These are phyloP conservation scores for Melampsora larici-populina DNA, from an alignment of 1,284 basidiomycete genomes.

Conservation along the genomic window DNA sequence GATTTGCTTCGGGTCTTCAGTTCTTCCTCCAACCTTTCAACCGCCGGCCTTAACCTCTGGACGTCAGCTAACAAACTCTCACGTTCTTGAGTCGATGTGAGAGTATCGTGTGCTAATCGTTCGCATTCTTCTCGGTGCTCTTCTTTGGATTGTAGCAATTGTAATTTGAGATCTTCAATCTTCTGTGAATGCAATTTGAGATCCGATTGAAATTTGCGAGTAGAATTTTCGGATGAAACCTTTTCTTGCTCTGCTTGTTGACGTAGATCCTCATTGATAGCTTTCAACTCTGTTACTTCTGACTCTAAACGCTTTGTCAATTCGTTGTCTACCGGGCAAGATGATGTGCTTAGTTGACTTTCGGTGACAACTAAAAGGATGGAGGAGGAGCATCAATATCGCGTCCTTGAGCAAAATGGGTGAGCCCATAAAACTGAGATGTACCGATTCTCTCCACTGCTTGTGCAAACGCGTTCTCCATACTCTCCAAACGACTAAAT, in stretches of 20 bases:
- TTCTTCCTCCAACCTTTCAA: conserved; percentile 27
- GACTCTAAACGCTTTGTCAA: conserved; percentile 1
- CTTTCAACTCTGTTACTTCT: conserved; percentile 26
- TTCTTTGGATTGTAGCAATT: conserved; percentile 29
- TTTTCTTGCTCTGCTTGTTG: conserved; percentile 20
- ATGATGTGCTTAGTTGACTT: conserved; percentile 13
- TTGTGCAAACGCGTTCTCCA: conserved; percentile 40
- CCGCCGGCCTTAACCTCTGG: conserved; percentile 20
- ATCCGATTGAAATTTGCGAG: conserved; percentile 35
- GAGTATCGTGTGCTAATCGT: conserved; percentile 19
- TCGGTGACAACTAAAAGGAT: conserved; percentile 29
- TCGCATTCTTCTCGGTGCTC: conserved; percentile 27
- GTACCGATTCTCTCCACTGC: conserved; percentile 35
- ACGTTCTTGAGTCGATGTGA: conserved; percentile 23
- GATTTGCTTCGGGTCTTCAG: conserved; percentile 36
- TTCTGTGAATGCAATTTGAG: conserved; percentile 23
- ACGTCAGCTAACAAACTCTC: conserved; percentile 15
- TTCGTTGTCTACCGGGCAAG: conserved; percentile 17
- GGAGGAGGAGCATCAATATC: background rate
- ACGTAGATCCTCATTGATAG: conserved; percentile 6
- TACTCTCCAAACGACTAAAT: conserved; percentile 28
- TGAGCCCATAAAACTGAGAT: background rate
- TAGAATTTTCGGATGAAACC: conserved; percentile 11
- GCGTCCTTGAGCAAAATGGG: background rate
- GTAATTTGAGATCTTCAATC: conserved; percentile 33